Conservation (phyloP, 192 early-diverging fungal genomes). For the Coemansia sp. region DNA sequence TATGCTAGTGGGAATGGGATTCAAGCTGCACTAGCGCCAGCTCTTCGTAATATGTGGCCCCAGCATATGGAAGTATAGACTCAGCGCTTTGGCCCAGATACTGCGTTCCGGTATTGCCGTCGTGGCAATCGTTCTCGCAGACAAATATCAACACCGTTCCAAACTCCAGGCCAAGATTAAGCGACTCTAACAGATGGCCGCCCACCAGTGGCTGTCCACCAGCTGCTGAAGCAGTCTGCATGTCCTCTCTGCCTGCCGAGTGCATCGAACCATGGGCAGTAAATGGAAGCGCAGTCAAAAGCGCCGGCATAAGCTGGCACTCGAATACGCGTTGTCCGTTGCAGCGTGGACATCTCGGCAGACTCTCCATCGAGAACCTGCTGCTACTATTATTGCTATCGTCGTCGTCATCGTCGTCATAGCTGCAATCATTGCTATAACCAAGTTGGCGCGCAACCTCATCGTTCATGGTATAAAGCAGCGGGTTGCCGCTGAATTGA, state of each 20-base stretch:
- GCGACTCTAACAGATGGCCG: slow-evolving; percentile 32
- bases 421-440: slow-evolving; percentile 2
- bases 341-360: slow-evolving; percentile 69
- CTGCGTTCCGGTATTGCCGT: slow-evolving; percentile 25
- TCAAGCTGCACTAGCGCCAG: slow-evolving; percentile 48
- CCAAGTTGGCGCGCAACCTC: slow-evolving; percentile 47
- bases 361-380: slow-evolving; percentile 32
- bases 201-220: slow-evolving; percentile 16
- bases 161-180: slow-evolving; percentile 84
- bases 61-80: slow-evolving; percentile 17
- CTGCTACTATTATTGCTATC: slow-evolving; percentile 12
- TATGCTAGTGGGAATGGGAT: slow-evolving; percentile 1
- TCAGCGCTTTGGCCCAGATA: slow-evolving; percentile 21
- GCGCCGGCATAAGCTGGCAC: slow-evolving; percentile 89
- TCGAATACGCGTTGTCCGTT: slow-evolving; percentile 74
- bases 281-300: slow-evolving; percentile 70
- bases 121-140: slow-evolving; percentile 78
- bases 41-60: slow-evolving; percentile 39
- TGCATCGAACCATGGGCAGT: slow-evolving; percentile 43
- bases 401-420: slow-evolving; percentile 24
- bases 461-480: slow-evolving; percentile 66
- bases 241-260: background rate
- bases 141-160: slow-evolving; percentile 82
- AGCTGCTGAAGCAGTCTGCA: background rate
- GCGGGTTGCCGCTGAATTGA: slow-evolving; percentile 65